phyloP scores from a whole-genome alignment of 2,329 filamentous ascomycete genomes.

The Microcyclospora tardicrescens region DNA sequence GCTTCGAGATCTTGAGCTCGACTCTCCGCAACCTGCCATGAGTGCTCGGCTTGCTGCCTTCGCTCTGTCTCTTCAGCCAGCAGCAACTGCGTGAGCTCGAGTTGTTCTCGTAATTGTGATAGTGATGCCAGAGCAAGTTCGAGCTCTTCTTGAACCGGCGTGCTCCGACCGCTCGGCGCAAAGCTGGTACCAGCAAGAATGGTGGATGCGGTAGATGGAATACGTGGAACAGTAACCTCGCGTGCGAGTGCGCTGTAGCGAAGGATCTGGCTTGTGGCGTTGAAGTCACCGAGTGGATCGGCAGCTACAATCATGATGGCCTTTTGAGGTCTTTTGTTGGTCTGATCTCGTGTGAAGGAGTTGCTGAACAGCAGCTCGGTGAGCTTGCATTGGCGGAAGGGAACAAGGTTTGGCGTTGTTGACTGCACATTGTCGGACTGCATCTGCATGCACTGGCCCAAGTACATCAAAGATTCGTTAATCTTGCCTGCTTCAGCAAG shows the following conservation, averaged over 20 bases:
- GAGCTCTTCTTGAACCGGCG: constrained; percentile 51
- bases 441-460: constrained; percentile 93
- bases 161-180: constrained; percentile 27
- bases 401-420: constrained; percentile 49
- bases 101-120: constrained; percentile 61
- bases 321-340: constrained; percentile 59
- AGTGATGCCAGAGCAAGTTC: constrained; percentile 74
- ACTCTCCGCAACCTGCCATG: constrained; percentile 51
- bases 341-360: constrained; percentile 24
- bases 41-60: constrained; percentile 58
- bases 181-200: constrained; percentile 35
- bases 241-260: constrained; percentile 86
- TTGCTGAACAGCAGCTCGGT: constrained; percentile 41
- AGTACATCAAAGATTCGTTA: constrained; percentile 95
- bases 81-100: constrained; percentile 59
- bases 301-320: constrained; percentile 95
- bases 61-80: constrained; percentile 58
- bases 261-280: constrained; percentile 90
- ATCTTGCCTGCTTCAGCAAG: constrained; percentile 95
- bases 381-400: constrained; percentile 48
- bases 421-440: constrained; percentile 67
- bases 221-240: constrained; percentile 81
- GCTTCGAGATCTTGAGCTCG: constrained; percentile 65
- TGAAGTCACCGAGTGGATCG: constrained; percentile 85
- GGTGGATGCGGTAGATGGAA: constrained; percentile 68